Conservation (phyloP, 179 eudicot species). For the Silene noctiflora region DNA sequence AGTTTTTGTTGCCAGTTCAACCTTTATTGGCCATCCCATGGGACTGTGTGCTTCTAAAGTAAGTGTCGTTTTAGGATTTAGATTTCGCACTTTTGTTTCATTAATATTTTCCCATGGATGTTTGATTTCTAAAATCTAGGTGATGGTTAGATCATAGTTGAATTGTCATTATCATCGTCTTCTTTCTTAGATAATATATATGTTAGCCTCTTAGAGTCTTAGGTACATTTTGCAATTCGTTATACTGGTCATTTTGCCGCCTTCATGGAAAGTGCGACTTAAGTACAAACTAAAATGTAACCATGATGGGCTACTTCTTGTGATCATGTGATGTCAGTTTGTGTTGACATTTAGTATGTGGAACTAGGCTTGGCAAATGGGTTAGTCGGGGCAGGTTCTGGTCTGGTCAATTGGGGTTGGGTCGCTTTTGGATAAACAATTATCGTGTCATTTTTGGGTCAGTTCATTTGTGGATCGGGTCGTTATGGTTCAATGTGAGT, state of each 20-base stretch:
- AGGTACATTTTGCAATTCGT: too few species aligned
- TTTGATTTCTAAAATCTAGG: too few species aligned
- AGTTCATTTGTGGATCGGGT: too few species aligned
- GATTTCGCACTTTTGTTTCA: neutral
- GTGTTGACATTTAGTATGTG: neutral
- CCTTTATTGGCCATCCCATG: conserved; percentile 23
- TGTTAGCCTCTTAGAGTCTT: too few species aligned
- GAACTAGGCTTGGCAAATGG: neutral
- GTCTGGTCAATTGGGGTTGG: too few species aligned
- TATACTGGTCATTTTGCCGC: too few species aligned
- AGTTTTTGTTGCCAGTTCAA: conserved; percentile 1
- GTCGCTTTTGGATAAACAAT: too few species aligned
- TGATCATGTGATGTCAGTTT: neutral
- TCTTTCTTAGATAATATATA: neutral
- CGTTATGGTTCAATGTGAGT: too few species aligned
- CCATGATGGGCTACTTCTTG: conserved; percentile 1
- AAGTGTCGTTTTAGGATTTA: conserved; percentile 9
- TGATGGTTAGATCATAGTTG: neutral
- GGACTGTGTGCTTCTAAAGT: conserved; percentile 39
- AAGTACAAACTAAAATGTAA: neutral
- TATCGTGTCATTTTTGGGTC: too few species aligned
- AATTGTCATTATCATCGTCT: neutral
- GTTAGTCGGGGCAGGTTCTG: neutral
- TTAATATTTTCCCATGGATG: neutral
- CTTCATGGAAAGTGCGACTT: neutral